These are phyloP conservation scores for Aspergillus chevalieri DNA, from an alignment of 2,329 filamentous ascomycete genomes.

Conservation along the genomic window DNA sequence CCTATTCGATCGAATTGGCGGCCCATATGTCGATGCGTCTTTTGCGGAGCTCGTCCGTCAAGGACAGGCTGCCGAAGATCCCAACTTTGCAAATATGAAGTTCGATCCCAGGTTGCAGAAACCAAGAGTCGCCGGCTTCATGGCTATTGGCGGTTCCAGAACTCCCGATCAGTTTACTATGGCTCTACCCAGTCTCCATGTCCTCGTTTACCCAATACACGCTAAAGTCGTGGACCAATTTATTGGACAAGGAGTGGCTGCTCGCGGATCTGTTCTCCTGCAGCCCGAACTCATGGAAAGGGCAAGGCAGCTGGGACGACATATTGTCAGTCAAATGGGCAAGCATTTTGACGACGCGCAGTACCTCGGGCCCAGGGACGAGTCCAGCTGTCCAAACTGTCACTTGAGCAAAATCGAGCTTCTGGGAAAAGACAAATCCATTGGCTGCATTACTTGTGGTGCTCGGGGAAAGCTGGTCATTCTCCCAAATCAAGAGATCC, in stretches of 20 bases:
- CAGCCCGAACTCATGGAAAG: not conserved
- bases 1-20: not conserved
- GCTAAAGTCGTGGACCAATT: not conserved
- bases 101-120: not conserved
- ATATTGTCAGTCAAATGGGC: not conserved
- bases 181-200: not conserved
- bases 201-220: not conserved
- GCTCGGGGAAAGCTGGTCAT: not conserved
- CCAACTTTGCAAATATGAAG: not conserved
- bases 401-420: not conserved
- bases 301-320: not conserved
- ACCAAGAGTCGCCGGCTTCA: not conserved
- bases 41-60: not conserved
- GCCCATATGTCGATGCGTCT: not conserved
- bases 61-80: not conserved
- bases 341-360: not conserved
- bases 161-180: not conserved
- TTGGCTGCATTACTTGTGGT: not conserved
- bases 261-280: not conserved
- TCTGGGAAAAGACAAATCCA: not conserved
- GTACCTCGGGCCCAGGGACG: not conserved
- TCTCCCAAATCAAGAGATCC: not conserved
- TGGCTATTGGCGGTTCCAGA: not conserved
- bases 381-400: not conserved
- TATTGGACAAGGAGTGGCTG: not conserved